Base-by-base conservation (phyloP, 2,329 filamentous ascomycete species). In the Metarhizium album region DNA sequence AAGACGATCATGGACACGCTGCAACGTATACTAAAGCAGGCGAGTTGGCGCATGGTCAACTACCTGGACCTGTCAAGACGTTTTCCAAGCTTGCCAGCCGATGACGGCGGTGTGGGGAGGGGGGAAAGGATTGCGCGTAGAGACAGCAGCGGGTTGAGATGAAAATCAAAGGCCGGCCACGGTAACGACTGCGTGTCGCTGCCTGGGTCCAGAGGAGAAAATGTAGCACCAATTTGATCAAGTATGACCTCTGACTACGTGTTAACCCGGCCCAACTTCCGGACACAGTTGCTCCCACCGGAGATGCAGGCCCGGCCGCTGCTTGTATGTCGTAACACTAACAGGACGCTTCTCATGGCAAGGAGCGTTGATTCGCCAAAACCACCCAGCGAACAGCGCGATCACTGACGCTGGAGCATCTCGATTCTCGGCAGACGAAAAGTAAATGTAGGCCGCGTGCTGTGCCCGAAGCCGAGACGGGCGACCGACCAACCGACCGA, bases 391-490 rank as follows among this genome's bases (percentile, higher is more conserved):
- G 9, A 13, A 29, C 37, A 13, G 11, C n/a, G 29, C 38, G 37
- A 35, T n/a, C 9, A 57, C 52, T 49, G 53, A 40, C 58, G 58
- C 52, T 51, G 50, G 46, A 23, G 23, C n/a, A 13, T 7, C 14
- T 37, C 46, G 35, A 40, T 8, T 7, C 14, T 37, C 46, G 35
- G 27, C 33, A 22, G 5, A 42, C 7, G 4, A 11, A 18, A 29
- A 29, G 27, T 29, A 29, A n/a, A 29, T 29, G 27, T 29, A 29
- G 11, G 7, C 27, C 20, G 14, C 46, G 18, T 16, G n/a, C 24
- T 38, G 46, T 47, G 23, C 5, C 16, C n/a, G 9, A 22, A n/a
- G n/a, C 18, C 7, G n/a, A n/a, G 8, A 42, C 18, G 38, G 18
- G 18, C 20, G n/a, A 11, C n/a, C 16, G n/a, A 42, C n/a, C n/a